Evolutionary conservation across 345 rosid genomes (phyloP).

Genomic region (Eucalyptus polyanthemos): DNA sequence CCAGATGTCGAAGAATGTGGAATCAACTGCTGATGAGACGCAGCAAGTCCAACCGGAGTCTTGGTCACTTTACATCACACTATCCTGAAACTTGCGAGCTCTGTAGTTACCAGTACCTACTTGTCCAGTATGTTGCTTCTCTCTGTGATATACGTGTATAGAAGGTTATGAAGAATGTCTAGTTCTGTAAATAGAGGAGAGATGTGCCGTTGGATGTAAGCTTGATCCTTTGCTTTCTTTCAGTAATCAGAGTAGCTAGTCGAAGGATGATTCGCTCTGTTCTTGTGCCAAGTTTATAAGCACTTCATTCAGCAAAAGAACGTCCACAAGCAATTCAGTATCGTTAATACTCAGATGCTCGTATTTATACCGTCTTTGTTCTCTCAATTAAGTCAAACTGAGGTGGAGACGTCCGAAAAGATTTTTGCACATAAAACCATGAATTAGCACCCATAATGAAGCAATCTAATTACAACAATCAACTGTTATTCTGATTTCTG

Average conservation of each 20-base stretch:
- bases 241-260: neutral
- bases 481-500: neutral
- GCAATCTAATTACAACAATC: neutral
- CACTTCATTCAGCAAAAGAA: neutral
- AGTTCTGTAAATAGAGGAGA: neutral
- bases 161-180: neutral
- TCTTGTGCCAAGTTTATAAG: neutral
- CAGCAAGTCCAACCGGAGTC: neutral
- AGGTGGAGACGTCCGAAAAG: neutral
- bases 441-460: neutral
- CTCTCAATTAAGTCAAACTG: neutral
- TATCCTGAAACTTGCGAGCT: neutral
- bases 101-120: neutral
- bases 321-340: neutral
- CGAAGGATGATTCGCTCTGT: neutral
- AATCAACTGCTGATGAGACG: conserved; percentile 53
- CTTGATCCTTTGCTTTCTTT: neutral
- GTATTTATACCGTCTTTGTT: neutral
- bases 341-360: neutral
- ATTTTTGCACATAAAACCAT: neutral
- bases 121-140: neutral
- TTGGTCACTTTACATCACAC: neutral
- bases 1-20: conserved; percentile 65
- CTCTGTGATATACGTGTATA: neutral
- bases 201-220: neutral